Conservation (phyloP, 2,329 filamentous ascomycete species). For the Cladosporium velox region DNA sequence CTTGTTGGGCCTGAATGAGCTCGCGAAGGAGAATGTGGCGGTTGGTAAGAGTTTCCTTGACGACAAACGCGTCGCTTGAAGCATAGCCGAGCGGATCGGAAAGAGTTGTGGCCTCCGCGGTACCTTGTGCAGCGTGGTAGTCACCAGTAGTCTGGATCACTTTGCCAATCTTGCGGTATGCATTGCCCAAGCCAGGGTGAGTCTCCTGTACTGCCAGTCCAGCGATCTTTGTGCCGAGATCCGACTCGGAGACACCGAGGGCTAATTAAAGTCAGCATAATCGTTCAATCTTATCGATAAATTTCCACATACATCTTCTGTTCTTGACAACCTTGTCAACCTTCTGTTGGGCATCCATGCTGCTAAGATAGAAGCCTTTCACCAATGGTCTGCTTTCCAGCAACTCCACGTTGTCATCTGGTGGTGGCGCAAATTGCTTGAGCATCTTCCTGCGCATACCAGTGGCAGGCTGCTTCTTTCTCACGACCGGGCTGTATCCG, state of each 20-base stretch:
- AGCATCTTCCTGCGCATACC: conserved; percentile 92
- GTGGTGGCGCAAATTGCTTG: conserved; percentile 97
- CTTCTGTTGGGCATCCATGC: conserved; percentile 97
- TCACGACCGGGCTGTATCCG: conserved; percentile 92
- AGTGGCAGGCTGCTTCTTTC: conserved; percentile 95
- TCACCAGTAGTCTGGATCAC: conserved; percentile 91
- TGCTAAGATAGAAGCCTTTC: conserved; percentile 91
- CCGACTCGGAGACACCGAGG: conserved; percentile 85
- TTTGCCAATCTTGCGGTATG: conserved; percentile 93
- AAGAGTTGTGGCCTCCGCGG: conserved; percentile 90
- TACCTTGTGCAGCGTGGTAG: conserved; percentile 94
- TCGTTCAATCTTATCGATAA: background rate
- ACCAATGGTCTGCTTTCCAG: conserved; percentile 86
- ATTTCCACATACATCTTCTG: conserved; percentile 68
- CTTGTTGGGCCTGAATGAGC: conserved; percentile 85
- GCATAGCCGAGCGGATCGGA: conserved; percentile 94
- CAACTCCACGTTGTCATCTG: conserved; percentile 94
- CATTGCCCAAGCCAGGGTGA: conserved; percentile 81
- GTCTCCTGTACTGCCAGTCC: conserved; percentile 87
- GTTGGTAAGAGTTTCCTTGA: conserved; percentile 97
- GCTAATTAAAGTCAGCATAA: conserved; percentile 57
- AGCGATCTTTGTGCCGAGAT: conserved; percentile 87
- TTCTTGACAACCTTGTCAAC: conserved; percentile 92
- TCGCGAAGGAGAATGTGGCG: conserved; percentile 95
- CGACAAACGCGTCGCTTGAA: conserved; percentile 92